phyloP scores from a whole-genome alignment of 768 basidiomycete genomes.

The Amanita rubescens region DNA sequence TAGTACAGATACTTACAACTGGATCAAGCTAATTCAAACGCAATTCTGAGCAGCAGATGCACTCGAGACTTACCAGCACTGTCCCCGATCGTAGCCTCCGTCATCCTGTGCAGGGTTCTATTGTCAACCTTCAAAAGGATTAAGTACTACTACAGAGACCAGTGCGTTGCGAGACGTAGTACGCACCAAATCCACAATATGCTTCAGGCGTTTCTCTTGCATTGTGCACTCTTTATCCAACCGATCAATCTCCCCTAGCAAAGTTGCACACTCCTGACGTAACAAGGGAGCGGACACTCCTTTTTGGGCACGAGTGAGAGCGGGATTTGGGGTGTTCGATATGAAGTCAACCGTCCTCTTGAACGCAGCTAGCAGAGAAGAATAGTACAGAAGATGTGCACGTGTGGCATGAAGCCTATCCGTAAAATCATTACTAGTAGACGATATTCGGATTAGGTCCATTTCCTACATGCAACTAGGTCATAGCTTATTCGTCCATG shows the following conservation, averaged over 20 bases:
- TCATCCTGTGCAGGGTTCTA: constrained; percentile 32
- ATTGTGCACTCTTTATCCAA: constrained; percentile 33
- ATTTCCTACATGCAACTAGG: constrained; percentile 33
- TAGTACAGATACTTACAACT: constrained; percentile 11
- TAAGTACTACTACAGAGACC: neutral
- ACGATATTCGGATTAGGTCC: constrained; percentile 32
- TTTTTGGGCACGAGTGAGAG: constrained; percentile 29
- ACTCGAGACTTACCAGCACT: constrained; percentile 17
- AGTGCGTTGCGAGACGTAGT: too few relatives aligned
- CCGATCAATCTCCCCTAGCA: constrained; percentile 43
- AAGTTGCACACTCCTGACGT: constrained; percentile 36
- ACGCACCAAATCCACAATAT: constrained; percentile 41
- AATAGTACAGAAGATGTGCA: constrained; percentile 54
- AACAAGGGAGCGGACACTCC: constrained; percentile 26
- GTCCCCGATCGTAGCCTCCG: constrained; percentile 30
- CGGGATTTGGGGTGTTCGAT: constrained; percentile 43
- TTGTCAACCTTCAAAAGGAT: constrained; percentile 33
- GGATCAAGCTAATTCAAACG: neutral
- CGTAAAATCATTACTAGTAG: constrained; percentile 40
- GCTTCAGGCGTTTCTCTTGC: constrained; percentile 39
- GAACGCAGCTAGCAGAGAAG: constrained; percentile 48
- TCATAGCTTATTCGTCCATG: neutral
- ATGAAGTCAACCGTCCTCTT: constrained; percentile 45
- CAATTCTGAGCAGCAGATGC: neutral
- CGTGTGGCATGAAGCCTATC: constrained; percentile 50